phyloP scores from a whole-genome alignment of 2,329 filamentous ascomycete genomes.

The Pseudomassariella vexata region DNA sequence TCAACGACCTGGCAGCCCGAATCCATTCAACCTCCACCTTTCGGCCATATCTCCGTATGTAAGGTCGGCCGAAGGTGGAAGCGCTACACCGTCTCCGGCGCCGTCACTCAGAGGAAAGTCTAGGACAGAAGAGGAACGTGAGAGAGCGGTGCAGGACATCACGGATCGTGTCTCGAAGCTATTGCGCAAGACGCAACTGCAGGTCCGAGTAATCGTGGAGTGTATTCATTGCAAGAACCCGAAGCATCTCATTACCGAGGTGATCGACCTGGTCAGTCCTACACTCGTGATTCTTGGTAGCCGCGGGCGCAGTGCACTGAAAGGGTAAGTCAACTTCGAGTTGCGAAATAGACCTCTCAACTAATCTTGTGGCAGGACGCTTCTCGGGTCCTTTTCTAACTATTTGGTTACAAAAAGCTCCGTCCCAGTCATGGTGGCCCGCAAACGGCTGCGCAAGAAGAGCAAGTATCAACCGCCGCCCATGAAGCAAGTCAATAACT shows the following conservation, averaged over 20 bases:
- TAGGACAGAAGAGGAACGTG: slow-evolving; percentile 71
- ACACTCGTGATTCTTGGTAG: slow-evolving; percentile 92
- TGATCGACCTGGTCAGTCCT: slow-evolving; percentile 88
- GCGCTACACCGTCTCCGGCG: slow-evolving; percentile 37
- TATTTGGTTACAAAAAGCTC: slow-evolving; percentile 96
- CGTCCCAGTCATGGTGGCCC: slow-evolving; percentile 94
- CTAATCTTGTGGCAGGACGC: slow-evolving; percentile 57
- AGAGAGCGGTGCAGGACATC: slow-evolving; percentile 75
- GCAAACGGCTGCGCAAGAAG: slow-evolving; percentile 84
- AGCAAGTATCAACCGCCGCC: slow-evolving; percentile 70
- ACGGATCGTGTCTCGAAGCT: slow-evolving; percentile 80
- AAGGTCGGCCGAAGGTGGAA: slow-evolving; percentile 27
- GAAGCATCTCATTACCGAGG: slow-evolving; percentile 91
- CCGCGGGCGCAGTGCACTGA: slow-evolving; percentile 82
- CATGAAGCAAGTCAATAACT: slow-evolving; percentile 73
- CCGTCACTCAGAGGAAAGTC: slow-evolving; percentile 44
- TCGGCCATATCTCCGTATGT: slow-evolving; percentile 28
- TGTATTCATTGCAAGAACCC: slow-evolving; percentile 98
- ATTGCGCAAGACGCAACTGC: slow-evolving; percentile 82
- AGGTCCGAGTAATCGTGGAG: slow-evolving; percentile 90
- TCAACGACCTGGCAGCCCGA: slow-evolving; percentile 17
- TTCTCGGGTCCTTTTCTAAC: slow-evolving; percentile 94
- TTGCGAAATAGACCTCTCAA: slow-evolving; percentile 8
- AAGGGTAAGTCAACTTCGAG: slow-evolving; percentile 60
- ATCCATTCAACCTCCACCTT: slow-evolving; percentile 18